Base-by-base conservation (phyloP, 768 basidiomycete species). In the Dioszegia aurantiaca region DNA sequence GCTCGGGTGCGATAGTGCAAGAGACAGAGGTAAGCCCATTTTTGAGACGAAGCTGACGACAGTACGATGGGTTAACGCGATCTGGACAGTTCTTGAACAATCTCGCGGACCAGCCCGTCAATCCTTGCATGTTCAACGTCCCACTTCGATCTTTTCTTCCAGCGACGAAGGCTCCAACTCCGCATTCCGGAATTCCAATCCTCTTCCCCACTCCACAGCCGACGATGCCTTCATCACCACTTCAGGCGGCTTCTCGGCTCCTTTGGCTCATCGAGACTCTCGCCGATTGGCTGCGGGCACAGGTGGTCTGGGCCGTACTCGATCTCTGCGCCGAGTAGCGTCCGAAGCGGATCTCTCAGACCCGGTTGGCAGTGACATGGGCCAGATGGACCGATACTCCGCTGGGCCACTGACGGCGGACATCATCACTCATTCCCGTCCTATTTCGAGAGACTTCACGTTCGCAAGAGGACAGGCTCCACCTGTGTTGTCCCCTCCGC, bases 11-110 rank as follows among this genome's bases (percentile, higher is more conserved):
- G 91, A 93, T 71, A 91, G 88, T 63, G 82, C 90, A 6, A 76
- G 87, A 58, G 88, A 92, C 73, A 81, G 91, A 64, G 71, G 71
- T 73, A 24, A 56, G 66, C 57, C 37, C 21, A 2, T 33, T 28
- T 14, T 1, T 21, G 26, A 12, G 41, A 19, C n/a, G 36, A 10
- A 30, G 47, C 60, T 62, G 61, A 64, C 44, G 2, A 27, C 33
- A 73, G 86, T 90, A 51, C 84, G 87, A 75, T 95, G 92, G 92
- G 90, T 93, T 12, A 88, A 88, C 68, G 83, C 89, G 4, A 83
- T 95, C 55, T 91, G 89, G 92, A 90, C 68, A 46, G 84, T 65
- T 12, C 72, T 73, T 24, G 69, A 70, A 37, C 57, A 64, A 5
- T 61, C 72, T 21, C 59, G 60, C 56, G 33, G 54, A 58, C 30